phyloP scores from a whole-genome alignment of 495 filamentous ascomycete species.

The Xylaria grammica region DNA sequence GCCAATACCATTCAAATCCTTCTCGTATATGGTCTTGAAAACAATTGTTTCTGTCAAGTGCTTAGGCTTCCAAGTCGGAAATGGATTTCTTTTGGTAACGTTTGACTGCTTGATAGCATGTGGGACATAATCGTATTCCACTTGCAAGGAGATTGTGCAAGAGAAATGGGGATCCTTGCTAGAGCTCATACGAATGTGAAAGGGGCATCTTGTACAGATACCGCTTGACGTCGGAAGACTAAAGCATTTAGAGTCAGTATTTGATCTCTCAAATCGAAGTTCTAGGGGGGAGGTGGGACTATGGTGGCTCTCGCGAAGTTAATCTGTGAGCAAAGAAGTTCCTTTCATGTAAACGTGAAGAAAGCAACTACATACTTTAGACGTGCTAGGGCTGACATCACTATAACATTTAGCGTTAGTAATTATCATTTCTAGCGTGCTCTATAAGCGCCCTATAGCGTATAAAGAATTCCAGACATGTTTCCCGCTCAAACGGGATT shows the following conservation, averaged over 20 bases:
- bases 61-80: constrained; percentile 43
- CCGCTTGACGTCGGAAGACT: constrained; percentile 64
- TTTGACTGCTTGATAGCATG: constrained; percentile 28
- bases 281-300: too few species aligned
- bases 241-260: neutral
- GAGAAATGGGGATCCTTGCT: constrained; percentile 42
- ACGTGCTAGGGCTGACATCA: constrained; percentile 76
- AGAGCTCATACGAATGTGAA: constrained; percentile 66
- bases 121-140: constrained; percentile 53
- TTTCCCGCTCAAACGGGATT: too few species aligned
- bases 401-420: too few species aligned
- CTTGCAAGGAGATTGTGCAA: constrained; percentile 63
- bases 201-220: constrained; percentile 73
- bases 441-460: too few species aligned
- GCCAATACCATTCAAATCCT: constrained; percentile 53
- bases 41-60: constrained; percentile 27
- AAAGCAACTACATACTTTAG: constrained; percentile 58
- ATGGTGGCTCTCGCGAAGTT: too few species aligned
- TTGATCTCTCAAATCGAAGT: too few species aligned
- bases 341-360: too few species aligned
- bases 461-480: too few species aligned
- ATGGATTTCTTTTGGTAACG: constrained; percentile 41
- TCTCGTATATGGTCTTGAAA: constrained; percentile 43
- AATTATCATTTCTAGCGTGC: too few species aligned
- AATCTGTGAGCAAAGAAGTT: too few species aligned